These are phyloP conservation scores for Yamadazyma triangularis DNA, from an alignment of 1,139 yeast species.

Conservation along the genomic window DNA sequence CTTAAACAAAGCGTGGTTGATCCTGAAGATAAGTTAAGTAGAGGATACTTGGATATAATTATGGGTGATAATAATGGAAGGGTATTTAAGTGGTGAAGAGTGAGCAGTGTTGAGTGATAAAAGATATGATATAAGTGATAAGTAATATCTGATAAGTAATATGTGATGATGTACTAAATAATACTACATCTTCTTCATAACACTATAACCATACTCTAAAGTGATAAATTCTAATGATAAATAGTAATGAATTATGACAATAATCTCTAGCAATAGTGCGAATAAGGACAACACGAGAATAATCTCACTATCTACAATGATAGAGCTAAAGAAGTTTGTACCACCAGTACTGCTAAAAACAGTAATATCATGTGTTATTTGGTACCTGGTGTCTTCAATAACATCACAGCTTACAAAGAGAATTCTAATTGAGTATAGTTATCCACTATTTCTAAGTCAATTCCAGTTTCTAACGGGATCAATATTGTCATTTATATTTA, in stretches of 20 bases:
- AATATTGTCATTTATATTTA: slow-evolving; percentile 22
- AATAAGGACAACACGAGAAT: too few relatives aligned
- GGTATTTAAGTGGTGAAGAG: slow-evolving; percentile 20
- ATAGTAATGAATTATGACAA: too few relatives aligned
- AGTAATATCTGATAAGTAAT: too few relatives aligned
- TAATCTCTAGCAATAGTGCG: too few relatives aligned
- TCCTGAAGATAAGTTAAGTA: slow-evolving; percentile 28
- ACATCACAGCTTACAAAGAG: slow-evolving; percentile 47
- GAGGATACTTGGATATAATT: slow-evolving; percentile 30
- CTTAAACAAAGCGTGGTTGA: slow-evolving; percentile 31
- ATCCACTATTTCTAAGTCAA: slow-evolving; percentile 49
- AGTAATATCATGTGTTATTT: slow-evolving; percentile 29
- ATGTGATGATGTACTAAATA: too few relatives aligned
- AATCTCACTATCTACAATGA: too few relatives aligned
- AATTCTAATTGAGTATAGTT: slow-evolving; percentile 37
- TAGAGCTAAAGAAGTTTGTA: slow-evolving; percentile 6
- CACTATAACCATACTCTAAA: too few relatives aligned
- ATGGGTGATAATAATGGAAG: slow-evolving; percentile 39
- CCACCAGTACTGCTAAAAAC: slow-evolving; percentile 32
- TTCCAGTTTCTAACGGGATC: slow-evolving; percentile 43
- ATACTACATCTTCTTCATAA: too few relatives aligned
- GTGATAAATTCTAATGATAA: too few relatives aligned
- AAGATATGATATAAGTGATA: too few relatives aligned
- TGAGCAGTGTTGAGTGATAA: too few relatives aligned
- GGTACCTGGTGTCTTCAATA: slow-evolving; percentile 45